Base-by-base conservation (phyloP, 2,329 filamentous ascomycete genomes). In the Talaromyces sp. region DNA sequence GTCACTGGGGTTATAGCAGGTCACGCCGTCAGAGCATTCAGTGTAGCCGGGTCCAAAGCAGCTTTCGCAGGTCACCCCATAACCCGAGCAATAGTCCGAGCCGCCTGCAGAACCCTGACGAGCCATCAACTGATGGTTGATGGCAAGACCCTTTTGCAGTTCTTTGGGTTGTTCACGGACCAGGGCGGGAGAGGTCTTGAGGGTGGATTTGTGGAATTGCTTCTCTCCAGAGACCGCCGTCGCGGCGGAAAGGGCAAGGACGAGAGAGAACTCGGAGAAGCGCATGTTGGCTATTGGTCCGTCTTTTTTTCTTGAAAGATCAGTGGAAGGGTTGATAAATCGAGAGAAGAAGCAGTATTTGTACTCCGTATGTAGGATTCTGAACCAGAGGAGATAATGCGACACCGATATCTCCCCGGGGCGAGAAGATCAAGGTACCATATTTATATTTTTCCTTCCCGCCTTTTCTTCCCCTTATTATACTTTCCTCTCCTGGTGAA, bases 71-170 rank as follows among this genome's bases (percentile, higher is more conserved):
- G 59, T 61, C 2, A n/a, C 59, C 19, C 27, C 56, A 9, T 2
- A 1, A 31, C 59, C 59, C 21, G 9, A 50, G 51, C 59, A 61
- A 24, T 12, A 43, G 19, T 55, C 51, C 1, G 59, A 58, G 43
- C 21, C n/a, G 14, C 59, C 56, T 4, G 54, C 59, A 24, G 59
- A 61, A 51, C 59, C 59, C n/a, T 61, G 59, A 17, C 59, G 59
- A 21, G 56, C 59, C 17, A 61, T 31, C 10, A 61, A 38, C 14
- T 54, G 29, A 17, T 51, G 12, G 11, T 29, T 35, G 26, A 19
- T n/a, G n/a, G 38, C 11, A n/a, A 52, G 19, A 26, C 29, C 51
- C 31, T 58, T 61, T 38, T 55, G 43, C 17, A 61, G 55, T 24
- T 24, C 32, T 19, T 55, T 61, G 54, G 12, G 6, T 17, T 32